Evolutionary conservation across 2,329 filamentous ascomycete species (phyloP), one percentile per base, ranked within the genome.

Genomic region (Fusarium setosum): DNA sequence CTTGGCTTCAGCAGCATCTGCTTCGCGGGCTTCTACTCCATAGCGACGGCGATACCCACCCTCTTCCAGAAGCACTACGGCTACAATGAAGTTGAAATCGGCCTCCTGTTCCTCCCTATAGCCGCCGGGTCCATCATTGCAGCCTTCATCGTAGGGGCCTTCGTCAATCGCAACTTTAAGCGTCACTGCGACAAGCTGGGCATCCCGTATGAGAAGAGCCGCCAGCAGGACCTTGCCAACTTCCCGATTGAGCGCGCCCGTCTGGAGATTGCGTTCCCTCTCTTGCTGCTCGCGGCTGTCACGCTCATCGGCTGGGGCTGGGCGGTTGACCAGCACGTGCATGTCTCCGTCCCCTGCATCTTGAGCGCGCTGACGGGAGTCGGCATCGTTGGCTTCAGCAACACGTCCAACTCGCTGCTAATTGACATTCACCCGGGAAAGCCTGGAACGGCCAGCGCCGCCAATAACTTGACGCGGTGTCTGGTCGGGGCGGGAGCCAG

Each of bases 131-230:
- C 83, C n/a, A 76, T 84, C 12, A 69, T 81, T 2, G 79, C 84
- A 0, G 82, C 82, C 1, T 65, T 80, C 9, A 69, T 80, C 4
- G 78, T 79, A 4, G 89, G 90, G 1, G 81, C 82, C 3, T 66
- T 88, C 2, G 83, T 92, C 32, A 91, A 93, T 74, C 84, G 84
- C 77, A 92, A 92, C 73, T 94, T 89, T 73, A 82, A 84, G 2
- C 85, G 89, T 2, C 83, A 90, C 58, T 89, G 89, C 12, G 73
- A 75, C 10, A 79, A 76, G 6, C 74, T 86, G 1, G 85, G 85
- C 10, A 76, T 91, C 10, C 71, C 80, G 0, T 81, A 89, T 53
- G 83, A 83, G 55, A 82, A 82, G 65, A 84, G 80, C 45, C 83
- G 84, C 10, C 84, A 84, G 63, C 78, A 80, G 29, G 82, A 86